These are phyloP conservation scores for Vigna angularis DNA, from an alignment of 306 rosid genomes.

Conservation along the genomic window DNA sequence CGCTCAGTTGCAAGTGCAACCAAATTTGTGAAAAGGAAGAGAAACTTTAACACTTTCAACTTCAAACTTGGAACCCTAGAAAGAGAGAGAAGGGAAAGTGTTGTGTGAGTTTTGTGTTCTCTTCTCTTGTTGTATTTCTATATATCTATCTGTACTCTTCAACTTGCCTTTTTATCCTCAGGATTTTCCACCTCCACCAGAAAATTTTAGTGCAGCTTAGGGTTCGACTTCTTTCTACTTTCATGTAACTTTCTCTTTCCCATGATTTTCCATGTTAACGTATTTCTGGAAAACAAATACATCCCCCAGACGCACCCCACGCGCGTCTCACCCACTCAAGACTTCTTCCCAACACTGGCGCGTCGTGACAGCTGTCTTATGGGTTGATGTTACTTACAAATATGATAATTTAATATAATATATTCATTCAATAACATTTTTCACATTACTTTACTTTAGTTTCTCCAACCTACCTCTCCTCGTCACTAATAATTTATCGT, in stretches of 20 bases:
- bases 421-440: neutral
- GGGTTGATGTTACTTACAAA: neutral
- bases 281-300: neutral
- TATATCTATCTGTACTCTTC: constrained; percentile 21
- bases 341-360: neutral
- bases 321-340: constrained; percentile 11
- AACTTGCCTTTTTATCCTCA: constrained; percentile 49
- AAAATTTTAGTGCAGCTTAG: constrained; percentile 49
- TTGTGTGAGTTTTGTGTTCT: constrained; percentile 34
- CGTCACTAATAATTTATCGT: neutral
- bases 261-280: constrained; percentile 41
- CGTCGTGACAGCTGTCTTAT: constrained; percentile 53
- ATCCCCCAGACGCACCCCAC: neutral
- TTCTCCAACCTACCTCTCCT: neutral
- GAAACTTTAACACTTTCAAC: constrained; percentile 55
- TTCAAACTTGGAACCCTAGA: constrained; percentile 76
- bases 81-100: constrained; percentile 40
- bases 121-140: constrained; percentile 32
- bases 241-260: constrained; percentile 56
- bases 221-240: constrained; percentile 65
- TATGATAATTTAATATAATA: neutral
- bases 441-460: neutral
- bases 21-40: constrained; percentile 69
- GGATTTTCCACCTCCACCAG: constrained; percentile 52
- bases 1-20: constrained; percentile 61